Evolutionary conservation across 208 protist species (phyloP), one percentile per base, ranked within the genome.

Genomic region (Novymonas esmeraldas): DNA sequence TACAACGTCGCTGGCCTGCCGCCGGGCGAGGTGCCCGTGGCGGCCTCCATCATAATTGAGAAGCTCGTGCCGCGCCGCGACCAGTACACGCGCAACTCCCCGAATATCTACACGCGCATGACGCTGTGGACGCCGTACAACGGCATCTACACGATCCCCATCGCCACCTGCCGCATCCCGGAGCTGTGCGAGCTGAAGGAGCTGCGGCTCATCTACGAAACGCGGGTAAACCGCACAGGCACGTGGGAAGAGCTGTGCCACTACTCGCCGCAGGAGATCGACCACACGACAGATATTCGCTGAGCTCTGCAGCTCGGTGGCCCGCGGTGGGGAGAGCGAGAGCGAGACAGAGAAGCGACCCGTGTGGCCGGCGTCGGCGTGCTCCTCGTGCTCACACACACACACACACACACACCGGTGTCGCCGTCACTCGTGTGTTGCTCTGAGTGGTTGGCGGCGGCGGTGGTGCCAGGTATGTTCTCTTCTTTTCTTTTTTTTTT

Each of bases 211-310:
- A 92, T 94, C 55, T 82, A 89, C 70, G 50, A 83, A 41, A 29
- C 7, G 24, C 82, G 89, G 29, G 81, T 89, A 16, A 58, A 66
- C 26, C 89, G 85, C 31, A 94, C 89, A 10, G 89, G 89, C 20
- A 79, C 74, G 14, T 94, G 89, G 89, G 79, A 83, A 31, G 69
- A 81, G 56, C 56, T 94, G 28, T 94, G 89, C 73, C 63, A 84
- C 70, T 94, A 84, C 82, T 66, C n/a, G 16, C 64, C 73, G 45
- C 70, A 77, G 45, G 89, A 94, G 64, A 58, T 94, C 33, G 85
- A 92, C 48, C 89, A 92, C 64, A 84, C 80, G 13, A 94, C 85
- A 2, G 89, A 92, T 38, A 91, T 92, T 57, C 89, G 89, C 38
- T 94, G 33, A 75, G 20, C 6, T 14, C 4, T 10, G 20, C 31